Evolutionary conservation across 2,329 filamentous ascomycete species (phyloP), one percentile per base, ranked within the genome.

Genomic region (Ophiostoma pallidulum): DNA sequence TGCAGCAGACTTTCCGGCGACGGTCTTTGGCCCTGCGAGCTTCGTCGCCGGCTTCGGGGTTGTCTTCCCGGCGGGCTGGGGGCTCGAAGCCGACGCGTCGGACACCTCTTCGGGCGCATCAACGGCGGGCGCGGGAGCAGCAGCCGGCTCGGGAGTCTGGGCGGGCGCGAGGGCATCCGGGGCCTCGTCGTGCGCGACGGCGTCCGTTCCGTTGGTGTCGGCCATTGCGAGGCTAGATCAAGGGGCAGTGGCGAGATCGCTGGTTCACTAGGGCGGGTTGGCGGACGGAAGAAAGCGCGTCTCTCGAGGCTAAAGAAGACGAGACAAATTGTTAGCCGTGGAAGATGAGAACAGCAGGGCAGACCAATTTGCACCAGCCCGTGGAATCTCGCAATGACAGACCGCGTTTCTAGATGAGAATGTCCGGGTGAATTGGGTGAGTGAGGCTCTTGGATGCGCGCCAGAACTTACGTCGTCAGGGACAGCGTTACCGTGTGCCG

Each of bases 181-280:
- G 35, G 54, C 57, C 39, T 60, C 59, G 37, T 53, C 52, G 49
- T 57, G 57, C 52, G 59, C 54, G 48, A 59, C 59, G 40, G 57
- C 57, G 41, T 63, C 59, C 51, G 58, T 53, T 38, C 47, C 57
- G 35, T 62, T 62, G 55, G 52, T 54, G 51, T 65, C 62, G 43
- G 63, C 61, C 63, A 66, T 66, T 52, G 41, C 58, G 53, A 51
- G 38, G 16, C 28, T 29, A 26, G 36, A 22, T 31, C 36, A 28
- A 8, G 19, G 32, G 19, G 32, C 31, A 28, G 36, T 38, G 28
- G 43, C 35, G 24, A 45, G 24, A 13, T 8, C 6, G 12, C 6
- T 2, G 8, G 38, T 13, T 22, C n/a, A 8, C n/a, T 8, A 16
- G 19, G n/a, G 14, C 4, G 16, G 6, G 33, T 7, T 14, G 33